A percentile compares a stretch with the other conserved stretches of the same genome.
Conservation (phyloP, 192 early-diverging fungal genomes). For the Backusella mclennaniae region DNA sequence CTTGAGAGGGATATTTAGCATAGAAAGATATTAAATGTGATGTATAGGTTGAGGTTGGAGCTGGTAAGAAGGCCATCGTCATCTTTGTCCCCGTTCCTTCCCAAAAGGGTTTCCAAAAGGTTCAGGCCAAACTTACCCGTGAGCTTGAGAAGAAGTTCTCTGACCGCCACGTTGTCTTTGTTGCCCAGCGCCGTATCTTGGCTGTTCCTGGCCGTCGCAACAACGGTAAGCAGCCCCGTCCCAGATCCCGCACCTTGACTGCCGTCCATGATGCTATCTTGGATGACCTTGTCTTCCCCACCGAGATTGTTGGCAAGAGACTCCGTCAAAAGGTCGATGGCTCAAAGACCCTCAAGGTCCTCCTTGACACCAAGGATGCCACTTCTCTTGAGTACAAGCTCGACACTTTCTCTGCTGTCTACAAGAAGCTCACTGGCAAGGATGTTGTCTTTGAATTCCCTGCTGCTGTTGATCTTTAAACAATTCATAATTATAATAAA, state of each 20-base stretch:
- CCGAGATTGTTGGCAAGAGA: slow-evolving; percentile 98
- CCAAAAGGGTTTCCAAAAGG: slow-evolving; percentile 95
- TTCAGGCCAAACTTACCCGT: slow-evolving; percentile 89
- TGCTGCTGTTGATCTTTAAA: slow-evolving; percentile 37
- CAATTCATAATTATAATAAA: background rate
- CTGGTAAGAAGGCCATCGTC: slow-evolving; percentile 94
- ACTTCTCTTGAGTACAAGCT: slow-evolving; percentile 98
- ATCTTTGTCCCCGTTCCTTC: slow-evolving; percentile 97
- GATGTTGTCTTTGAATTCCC: slow-evolving; percentile 98
- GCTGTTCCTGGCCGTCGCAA: slow-evolving; percentile 90
- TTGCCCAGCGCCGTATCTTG: slow-evolving; percentile 78
- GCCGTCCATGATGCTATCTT: slow-evolving; percentile 93
- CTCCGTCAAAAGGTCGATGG: slow-evolving; percentile 96
- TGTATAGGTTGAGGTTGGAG: slow-evolving; percentile 80
- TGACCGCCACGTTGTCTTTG: slow-evolving; percentile 96
- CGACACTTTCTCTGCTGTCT: slow-evolving; percentile 93
- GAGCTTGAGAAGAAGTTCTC: slow-evolving; percentile 99
- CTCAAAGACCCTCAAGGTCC: slow-evolving; percentile 90
- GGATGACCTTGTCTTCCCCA: slow-evolving; percentile 98
- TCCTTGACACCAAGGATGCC: slow-evolving; percentile 97
- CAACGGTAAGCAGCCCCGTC: slow-evolving; percentile 78
- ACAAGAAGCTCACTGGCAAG: slow-evolving; percentile 96
- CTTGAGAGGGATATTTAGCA: background rate
- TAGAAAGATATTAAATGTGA: background rate
- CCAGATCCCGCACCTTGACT: slow-evolving; percentile 94